Evolutionary conservation across 352 stramenopile genomes (phyloP).

Genomic region (Pythium brassicae): DNA sequence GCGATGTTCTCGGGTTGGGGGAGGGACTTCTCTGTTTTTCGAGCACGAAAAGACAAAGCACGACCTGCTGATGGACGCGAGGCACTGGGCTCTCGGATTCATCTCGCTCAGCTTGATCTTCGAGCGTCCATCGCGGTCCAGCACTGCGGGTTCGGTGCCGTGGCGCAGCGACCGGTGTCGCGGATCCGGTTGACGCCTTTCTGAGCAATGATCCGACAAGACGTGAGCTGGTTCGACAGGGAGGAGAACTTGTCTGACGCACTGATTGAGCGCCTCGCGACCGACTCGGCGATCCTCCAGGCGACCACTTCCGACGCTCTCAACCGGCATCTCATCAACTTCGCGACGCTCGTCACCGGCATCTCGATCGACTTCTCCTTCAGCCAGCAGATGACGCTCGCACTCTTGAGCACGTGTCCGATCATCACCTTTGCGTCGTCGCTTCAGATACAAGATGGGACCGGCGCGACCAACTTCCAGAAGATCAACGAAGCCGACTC

Average conservation of each 20-base stretch:
- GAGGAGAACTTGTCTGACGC: slow-evolving; percentile 57
- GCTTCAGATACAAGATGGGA: slow-evolving; percentile 31
- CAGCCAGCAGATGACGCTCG: slow-evolving; percentile 57
- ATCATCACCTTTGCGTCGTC: slow-evolving; percentile 28
- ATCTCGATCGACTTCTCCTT: slow-evolving; percentile 46
- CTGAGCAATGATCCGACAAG: slow-evolving; percentile 55
- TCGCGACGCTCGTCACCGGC: slow-evolving; percentile 44
- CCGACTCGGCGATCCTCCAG: slow-evolving; percentile 72
- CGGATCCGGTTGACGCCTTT: slow-evolving; percentile 40
- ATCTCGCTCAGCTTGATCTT: slow-evolving; percentile 31
- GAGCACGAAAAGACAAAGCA: slow-evolving; percentile 24
- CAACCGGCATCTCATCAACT: slow-evolving; percentile 42
- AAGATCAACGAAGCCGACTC: slow-evolving; percentile 38
- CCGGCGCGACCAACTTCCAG: slow-evolving; percentile 26
- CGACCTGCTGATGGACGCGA: slow-evolving; percentile 32
- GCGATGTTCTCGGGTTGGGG: slow-evolving; percentile 43
- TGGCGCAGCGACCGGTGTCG: slow-evolving; percentile 34
- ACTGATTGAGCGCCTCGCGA: slow-evolving; percentile 55
- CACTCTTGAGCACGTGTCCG: slow-evolving; percentile 20
- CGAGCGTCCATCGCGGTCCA: slow-evolving; percentile 29
- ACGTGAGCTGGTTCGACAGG: slow-evolving; percentile 73
- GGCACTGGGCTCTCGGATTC: slow-evolving; percentile 27
- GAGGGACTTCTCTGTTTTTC: slow-evolving; percentile 45
- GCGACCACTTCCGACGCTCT: slow-evolving; percentile 67
- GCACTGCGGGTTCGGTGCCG: slow-evolving; percentile 46